Conservation (phyloP, 2,329 filamentous ascomycete genomes). For the Phaeosphaeria sp. region DNA sequence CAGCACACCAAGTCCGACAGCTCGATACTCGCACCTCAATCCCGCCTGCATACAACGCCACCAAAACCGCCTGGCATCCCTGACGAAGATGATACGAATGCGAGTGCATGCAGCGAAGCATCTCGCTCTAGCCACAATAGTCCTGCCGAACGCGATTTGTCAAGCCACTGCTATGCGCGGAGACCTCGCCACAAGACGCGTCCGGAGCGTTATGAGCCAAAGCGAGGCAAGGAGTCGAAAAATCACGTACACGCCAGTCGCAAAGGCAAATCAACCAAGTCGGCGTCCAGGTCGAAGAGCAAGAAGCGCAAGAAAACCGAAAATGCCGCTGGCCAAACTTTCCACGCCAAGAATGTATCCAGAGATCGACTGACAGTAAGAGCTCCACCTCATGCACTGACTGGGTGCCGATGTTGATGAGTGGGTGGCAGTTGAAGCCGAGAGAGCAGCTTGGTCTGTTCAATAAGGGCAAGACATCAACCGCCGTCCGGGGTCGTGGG, state of each 20-base stretch:
- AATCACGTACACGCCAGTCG: constrained; percentile 20
- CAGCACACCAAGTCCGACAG: constrained; percentile 50
- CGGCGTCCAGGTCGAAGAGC: constrained; percentile 44
- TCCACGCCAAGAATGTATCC: constrained; percentile 54
- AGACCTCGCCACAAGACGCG: constrained; percentile 56
- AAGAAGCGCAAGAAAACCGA: constrained; percentile 46
- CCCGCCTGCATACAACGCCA: constrained; percentile 12
- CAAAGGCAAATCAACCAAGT: constrained; percentile 39
- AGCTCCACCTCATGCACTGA: constrained; percentile 13
- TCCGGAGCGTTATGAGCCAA: constrained; percentile 53
- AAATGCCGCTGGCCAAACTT: constrained; percentile 49
- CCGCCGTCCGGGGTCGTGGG: constrained; percentile 51
- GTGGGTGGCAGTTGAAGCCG: constrained; percentile 51
- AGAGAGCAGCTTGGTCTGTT: constrained; percentile 53
- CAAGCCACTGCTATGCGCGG: constrained; percentile 48
- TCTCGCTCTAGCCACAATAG: constrained; percentile 17
- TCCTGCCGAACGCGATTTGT: constrained; percentile 21
- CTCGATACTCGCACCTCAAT: constrained; percentile 41
- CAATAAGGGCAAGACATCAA: constrained; percentile 57
- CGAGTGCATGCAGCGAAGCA: constrained; percentile 20
- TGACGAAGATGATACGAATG: constrained; percentile 12
- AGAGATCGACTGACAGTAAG: constrained; percentile 56
- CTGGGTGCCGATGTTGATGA: constrained; percentile 28
- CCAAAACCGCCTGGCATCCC: constrained; percentile 4
- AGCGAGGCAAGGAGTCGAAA: constrained; percentile 33